Conservation (phyloP, 352 stramenopile species). For the Phytophthora crassamura region DNA sequence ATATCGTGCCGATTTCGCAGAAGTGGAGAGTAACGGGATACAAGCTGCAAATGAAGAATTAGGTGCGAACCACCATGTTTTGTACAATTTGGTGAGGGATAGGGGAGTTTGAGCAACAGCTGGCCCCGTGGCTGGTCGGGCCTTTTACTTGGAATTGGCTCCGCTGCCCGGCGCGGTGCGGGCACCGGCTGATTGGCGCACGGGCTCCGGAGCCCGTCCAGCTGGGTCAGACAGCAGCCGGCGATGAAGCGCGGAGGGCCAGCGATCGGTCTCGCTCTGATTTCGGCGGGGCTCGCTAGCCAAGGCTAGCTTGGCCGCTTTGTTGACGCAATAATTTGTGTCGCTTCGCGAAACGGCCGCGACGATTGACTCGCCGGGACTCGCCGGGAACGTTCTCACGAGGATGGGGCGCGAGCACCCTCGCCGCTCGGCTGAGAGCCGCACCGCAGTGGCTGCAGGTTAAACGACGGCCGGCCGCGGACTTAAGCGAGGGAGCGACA, state of each 20-base stretch:
- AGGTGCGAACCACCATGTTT: conserved; percentile 12
- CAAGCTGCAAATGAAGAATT: background rate
- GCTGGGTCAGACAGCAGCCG: background rate
- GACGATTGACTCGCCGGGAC: conserved; percentile 28
- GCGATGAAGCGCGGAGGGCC: background rate
- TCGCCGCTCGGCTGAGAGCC: background rate
- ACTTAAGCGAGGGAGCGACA: conserved; percentile 28
- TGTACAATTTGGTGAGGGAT: background rate
- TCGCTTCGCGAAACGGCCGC: conserved; percentile 29
- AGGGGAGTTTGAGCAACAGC: background rate
- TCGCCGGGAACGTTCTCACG: conserved; percentile 31
- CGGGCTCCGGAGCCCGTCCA: conserved; percentile 8
- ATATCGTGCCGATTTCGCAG: background rate
- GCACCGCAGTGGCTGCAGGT: background rate
- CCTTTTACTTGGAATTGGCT: conserved; percentile 10
- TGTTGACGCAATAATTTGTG: conserved; percentile 26
- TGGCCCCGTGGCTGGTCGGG: conserved; percentile 8
- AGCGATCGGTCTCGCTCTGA: background rate
- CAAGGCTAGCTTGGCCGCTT: background rate
- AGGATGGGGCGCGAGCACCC: conserved; percentile 20
- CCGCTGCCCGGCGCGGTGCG: conserved; percentile 14
- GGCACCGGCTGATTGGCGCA: conserved; percentile 30
- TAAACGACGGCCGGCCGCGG: background rate
- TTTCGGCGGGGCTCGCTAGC: background rate
- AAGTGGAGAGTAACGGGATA: background rate